phyloP scores from a whole-genome alignment of 2,329 filamentous ascomycete species.

The Nemania serpens region DNA sequence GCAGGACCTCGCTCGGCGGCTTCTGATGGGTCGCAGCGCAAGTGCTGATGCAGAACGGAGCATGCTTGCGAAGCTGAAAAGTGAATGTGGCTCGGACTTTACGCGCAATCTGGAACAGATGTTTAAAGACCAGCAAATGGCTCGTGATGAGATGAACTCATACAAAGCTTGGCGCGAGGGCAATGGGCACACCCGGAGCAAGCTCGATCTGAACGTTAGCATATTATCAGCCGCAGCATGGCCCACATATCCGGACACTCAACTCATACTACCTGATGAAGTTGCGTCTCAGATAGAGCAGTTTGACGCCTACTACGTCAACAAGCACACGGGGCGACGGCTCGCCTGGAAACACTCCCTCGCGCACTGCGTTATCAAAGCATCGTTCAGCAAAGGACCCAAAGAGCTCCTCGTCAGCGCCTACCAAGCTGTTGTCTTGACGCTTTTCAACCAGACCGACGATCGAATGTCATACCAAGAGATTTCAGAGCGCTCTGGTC shows the following conservation, averaged over 20 bases:
- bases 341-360: slow-evolving; percentile 91
- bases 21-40: slow-evolving; percentile 90
- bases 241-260: slow-evolving; percentile 83
- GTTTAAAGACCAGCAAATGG: slow-evolving; percentile 97
- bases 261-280: slow-evolving; percentile 73
- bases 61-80: slow-evolving; percentile 90
- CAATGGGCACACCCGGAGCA: slow-evolving; percentile 48
- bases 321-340: slow-evolving; percentile 85
- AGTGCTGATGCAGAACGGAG: slow-evolving; percentile 94
- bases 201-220: slow-evolving; percentile 80
- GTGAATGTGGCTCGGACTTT: slow-evolving; percentile 90
- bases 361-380: slow-evolving; percentile 86
- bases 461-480: slow-evolving; percentile 73
- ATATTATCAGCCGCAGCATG: slow-evolving; percentile 91
- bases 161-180: slow-evolving; percentile 73
- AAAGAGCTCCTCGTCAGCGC: slow-evolving; percentile 92
- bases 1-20: slow-evolving; percentile 85
- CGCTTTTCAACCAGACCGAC: slow-evolving; percentile 81
- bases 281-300: slow-evolving; percentile 77
- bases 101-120: slow-evolving; percentile 98
- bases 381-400: slow-evolving; percentile 74
- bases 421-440: slow-evolving; percentile 87
- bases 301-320: slow-evolving; percentile 85
- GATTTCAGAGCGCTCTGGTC: slow-evolving; percentile 73
- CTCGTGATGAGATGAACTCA: slow-evolving; percentile 87